Base-by-base conservation (phyloP, 2,329 filamentous ascomycete genomes). In the Cladorrhinum sp. region DNA sequence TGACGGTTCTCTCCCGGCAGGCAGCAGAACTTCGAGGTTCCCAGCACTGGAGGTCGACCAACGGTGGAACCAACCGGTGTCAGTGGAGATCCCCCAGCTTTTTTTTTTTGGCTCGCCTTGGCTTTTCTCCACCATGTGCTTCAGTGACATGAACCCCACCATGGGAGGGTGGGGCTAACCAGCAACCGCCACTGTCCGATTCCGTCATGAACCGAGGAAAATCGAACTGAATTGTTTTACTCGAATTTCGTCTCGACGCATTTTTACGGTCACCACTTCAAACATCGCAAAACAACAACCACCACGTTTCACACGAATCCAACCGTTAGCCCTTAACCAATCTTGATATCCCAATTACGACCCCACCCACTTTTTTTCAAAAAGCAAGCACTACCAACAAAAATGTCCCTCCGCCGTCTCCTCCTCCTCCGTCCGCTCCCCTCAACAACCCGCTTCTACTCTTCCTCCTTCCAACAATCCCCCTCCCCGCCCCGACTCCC, bases 401-500 rank as follows among this genome's bases (percentile, higher is more conserved):
- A 32, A 63, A 70, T 69, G 68, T 68, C 67, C 50, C 69, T 67
- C 62, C 58, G 67, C 59, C 63, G 56, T 54, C 58, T 62, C 50
- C 55, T 59, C 56, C 50, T 49, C 51, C 59, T 57, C 25, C 52
- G 9, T 48, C 54, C 51, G 62, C 60, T 25, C 18, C 49, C 27
- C 12, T 3, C 24, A 50, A 22, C 55, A 32, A 55, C 18, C 53
- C 55, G 36, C 59, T 32, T 20, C 45, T 59, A 61, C 50, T 59
- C 58, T 53, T 65, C 61, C 76, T 68, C 66, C 76, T 64, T 84
- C 82, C 75, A 73, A 76, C 58, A 70, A 78, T 79, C 79, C 12
- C 91, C 93, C 23, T 77, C 91, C 7, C 95, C 95, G 16, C 93
- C 92, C 0, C 90, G 92, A 53, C 90, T 98, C 10, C 92, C 93